A percentile compares a stretch with the other conserved stretches of the same genome.
phyloP scores from a whole-genome alignment of 139 green algal genomes.

The Chlamydomonas sp. region DNA sequence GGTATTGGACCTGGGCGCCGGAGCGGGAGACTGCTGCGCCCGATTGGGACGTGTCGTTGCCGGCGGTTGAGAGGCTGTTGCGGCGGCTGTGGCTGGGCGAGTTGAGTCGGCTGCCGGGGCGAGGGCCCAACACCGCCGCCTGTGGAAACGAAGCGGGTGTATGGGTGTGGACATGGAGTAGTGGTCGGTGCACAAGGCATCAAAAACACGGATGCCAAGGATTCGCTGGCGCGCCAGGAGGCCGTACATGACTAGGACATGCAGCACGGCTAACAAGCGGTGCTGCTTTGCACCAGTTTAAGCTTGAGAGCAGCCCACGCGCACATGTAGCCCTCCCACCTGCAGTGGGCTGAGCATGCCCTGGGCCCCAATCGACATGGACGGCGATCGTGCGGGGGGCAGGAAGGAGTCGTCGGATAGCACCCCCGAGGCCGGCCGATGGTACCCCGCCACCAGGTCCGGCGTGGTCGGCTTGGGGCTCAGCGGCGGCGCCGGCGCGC shows the following conservation, averaged over 20 bases:
- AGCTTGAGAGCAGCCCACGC: neutral
- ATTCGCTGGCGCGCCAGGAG: no score
- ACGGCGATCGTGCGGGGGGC: constrained; percentile 9
- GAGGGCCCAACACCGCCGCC: neutral
- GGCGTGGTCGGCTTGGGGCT: constrained; percentile 23
- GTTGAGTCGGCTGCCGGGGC: constrained; percentile 34
- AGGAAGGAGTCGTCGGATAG: constrained; percentile 43
- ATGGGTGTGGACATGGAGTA: no score
- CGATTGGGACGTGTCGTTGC: neutral
- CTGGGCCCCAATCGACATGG: constrained; percentile 11
- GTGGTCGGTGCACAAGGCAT: no score
- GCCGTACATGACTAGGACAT: no score
- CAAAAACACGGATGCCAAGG: no score
- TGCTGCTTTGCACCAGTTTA: neutral
- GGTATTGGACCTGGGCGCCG: neutral
- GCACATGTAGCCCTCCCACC: neutral
- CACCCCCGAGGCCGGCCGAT: constrained; percentile 32
- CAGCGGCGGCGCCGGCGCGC: neutral
- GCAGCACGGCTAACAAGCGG: no score
- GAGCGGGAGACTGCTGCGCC: neutral
- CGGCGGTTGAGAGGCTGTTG: neutral
- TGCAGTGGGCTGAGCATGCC: constrained; percentile 29
- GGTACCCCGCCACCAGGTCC: constrained; percentile 1
- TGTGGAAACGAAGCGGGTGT: neutral
- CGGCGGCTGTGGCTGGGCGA: constrained; percentile 32